Percentiles rank a stretch among this genome's conserved stretches.
Conservation (phyloP, 1,139 yeast genomes). For the Ogataea hybrid region DNA sequence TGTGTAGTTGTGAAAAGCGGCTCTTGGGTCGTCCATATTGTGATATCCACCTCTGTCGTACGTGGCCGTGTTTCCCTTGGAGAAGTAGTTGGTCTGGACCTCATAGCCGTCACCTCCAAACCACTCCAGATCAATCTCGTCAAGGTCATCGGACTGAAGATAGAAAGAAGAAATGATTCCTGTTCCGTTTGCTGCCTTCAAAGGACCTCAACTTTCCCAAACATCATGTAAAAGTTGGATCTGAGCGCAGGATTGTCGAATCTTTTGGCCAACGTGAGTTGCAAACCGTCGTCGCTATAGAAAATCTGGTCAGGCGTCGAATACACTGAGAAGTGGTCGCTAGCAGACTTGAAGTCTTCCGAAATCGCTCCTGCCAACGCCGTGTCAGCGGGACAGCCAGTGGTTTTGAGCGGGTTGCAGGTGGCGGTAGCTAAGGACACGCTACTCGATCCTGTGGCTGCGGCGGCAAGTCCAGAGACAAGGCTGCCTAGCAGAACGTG, state of each 20-base stretch:
- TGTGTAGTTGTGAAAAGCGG: slow-evolving; percentile 69
- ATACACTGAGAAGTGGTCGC: slow-evolving; percentile 41
- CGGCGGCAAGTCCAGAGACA: background rate
- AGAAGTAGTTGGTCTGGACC: slow-evolving; percentile 79
- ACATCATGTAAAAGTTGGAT: slow-evolving; percentile 81
- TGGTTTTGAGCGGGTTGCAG: slow-evolving; percentile 42
- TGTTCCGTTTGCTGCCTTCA: slow-evolving; percentile 69
- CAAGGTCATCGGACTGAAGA: slow-evolving; percentile 80
- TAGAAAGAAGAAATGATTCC: slow-evolving; percentile 82
- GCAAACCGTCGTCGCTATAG: slow-evolving; percentile 54
- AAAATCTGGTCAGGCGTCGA: slow-evolving; percentile 37
- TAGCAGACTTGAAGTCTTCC: slow-evolving; percentile 46
- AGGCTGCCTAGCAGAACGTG: slow-evolving; percentile 1
- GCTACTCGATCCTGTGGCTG: slow-evolving; percentile 3
- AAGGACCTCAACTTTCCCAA: slow-evolving; percentile 75
- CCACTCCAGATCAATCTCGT: slow-evolving; percentile 86
- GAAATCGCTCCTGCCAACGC: slow-evolving; percentile 57
- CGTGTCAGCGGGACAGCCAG: slow-evolving; percentile 44
- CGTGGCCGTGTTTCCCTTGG: slow-evolving; percentile 74
- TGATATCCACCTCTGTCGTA: slow-evolving; percentile 80
- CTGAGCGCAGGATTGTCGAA: slow-evolving; percentile 74
- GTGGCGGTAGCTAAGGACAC: slow-evolving; percentile 25
- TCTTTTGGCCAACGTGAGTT: slow-evolving; percentile 54
- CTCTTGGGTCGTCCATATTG: slow-evolving; percentile 52
- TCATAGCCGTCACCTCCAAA: slow-evolving; percentile 71